Conservation (phyloP, 371 early-diverging fungal species). For the Chytridiales sp. region DNA sequence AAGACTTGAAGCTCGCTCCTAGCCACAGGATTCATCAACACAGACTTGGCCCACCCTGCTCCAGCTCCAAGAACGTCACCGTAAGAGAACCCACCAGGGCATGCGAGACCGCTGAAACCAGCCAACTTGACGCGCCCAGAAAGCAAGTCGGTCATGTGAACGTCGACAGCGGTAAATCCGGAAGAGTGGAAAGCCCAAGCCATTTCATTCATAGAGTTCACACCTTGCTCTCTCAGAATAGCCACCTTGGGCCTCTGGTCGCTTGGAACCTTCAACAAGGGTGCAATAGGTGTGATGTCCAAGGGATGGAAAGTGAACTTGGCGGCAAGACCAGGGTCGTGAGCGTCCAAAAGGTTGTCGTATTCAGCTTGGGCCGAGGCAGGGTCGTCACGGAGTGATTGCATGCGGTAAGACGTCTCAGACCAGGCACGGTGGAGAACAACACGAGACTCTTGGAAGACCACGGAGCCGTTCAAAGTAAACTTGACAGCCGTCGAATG, state of each 20-base stretch:
- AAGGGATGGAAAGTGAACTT: constrained; percentile 69
- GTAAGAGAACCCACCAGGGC: constrained; percentile 96
- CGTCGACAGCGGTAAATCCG: constrained; percentile 90
- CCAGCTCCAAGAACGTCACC: constrained; percentile 98
- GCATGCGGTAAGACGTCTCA: constrained; percentile 89
- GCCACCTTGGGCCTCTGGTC: constrained; percentile 77
- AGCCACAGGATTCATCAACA: constrained; percentile 68
- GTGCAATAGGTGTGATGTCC: neutral
- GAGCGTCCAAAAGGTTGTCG: constrained; percentile 61
- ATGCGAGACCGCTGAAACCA: constrained; percentile 84
- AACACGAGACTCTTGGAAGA: constrained; percentile 58
- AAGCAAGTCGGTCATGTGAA: constrained; percentile 95
- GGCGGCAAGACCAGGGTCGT: constrained; percentile 77
- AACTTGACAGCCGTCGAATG: constrained; percentile 47
- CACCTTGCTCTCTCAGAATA: constrained; percentile 95
- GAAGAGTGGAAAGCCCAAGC: constrained; percentile 89
- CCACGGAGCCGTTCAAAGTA: constrained; percentile 7
- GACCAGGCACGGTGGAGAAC: constrained; percentile 81
- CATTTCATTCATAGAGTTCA: constrained; percentile 92
- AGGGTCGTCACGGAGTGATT: constrained; percentile 86
- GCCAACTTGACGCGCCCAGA: constrained; percentile 55
- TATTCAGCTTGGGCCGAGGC: constrained; percentile 82
- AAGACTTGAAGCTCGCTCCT: constrained; percentile 76
- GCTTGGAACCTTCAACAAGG: constrained; percentile 54
- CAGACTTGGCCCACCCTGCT: constrained; percentile 93